Base-by-base conservation (phyloP, 495 filamentous ascomycete species). In the Aspergillus coremiiformis region DNA sequence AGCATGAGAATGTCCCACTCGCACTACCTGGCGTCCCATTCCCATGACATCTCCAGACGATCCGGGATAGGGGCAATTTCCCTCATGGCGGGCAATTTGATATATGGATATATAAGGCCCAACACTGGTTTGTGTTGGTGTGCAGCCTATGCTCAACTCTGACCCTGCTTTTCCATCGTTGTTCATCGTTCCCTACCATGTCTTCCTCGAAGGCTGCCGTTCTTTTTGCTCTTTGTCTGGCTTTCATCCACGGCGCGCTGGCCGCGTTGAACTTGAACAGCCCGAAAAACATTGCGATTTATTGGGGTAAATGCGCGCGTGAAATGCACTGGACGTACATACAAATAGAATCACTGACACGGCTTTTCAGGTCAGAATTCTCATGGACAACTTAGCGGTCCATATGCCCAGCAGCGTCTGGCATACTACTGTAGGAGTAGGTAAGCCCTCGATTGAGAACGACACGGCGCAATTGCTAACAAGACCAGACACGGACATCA, bases 391-490 rank as follows among this genome's bases (percentile, higher is more conserved):
- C 64, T 58, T 12, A 51, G 14, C 7, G 75, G 72, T 35, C 55
- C 59, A 19, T 52, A 72, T 22, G 69, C 66, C 3, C 84, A 87
- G 63, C 68, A 78, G 37, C 66, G 76, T n/a, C 61, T 87, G 15
- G 62, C 71, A 4, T 60, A 72, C 39, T 86, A 85, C 62, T 85
- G 84, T 55, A 60, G 76, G 44, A 76, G 80, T 82, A 60, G 71
- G 74, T 64, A 21, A 24, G 9, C 17, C 1, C 7, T 19, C 37
- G 14, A 0, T 24, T 41, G 12, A 8, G 6, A 20, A 11, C 4
- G 12, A 19, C 17, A 15, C n/a, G n/a, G n/a, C n/a, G 3, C 32
- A 11, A 35, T 12, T 5, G 14, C 20, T 49, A 41, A 49, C 19
- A 26, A 24, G 23, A n/a, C 15, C 23, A n/a, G 24, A 15, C 5